These are phyloP conservation scores for Chlorella sp. DNA, from an alignment of 139 green algal species.

Conservation along the genomic window DNA sequence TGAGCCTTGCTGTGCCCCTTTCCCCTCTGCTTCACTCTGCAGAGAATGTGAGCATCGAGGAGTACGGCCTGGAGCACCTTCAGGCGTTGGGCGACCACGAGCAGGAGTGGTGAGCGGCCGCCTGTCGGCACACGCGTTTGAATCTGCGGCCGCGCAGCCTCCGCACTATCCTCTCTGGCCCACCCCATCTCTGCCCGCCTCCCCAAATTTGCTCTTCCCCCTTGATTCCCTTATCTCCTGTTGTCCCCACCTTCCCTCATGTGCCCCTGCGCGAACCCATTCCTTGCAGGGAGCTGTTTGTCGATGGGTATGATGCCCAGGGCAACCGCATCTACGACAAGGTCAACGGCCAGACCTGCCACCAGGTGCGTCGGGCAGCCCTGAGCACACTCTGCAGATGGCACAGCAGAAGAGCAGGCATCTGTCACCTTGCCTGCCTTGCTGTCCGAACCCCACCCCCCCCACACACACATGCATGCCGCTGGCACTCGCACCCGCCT, in stretches of 20 bases:
- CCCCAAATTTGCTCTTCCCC: background rate
- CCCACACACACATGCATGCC: no score
- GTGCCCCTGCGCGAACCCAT: background rate
- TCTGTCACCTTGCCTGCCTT: no score
- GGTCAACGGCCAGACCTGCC: slow-evolving; percentile 37
- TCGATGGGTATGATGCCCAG: slow-evolving; percentile 38
- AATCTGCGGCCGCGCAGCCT: background rate
- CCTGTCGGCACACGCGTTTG: background rate
- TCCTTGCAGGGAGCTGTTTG: slow-evolving; percentile 35
- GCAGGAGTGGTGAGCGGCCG: slow-evolving; percentile 20
- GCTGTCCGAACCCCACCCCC: no score
- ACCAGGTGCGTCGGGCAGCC: no score
- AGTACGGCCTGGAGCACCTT: slow-evolving; percentile 30
- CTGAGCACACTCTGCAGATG: no score
- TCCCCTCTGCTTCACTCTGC: background rate
- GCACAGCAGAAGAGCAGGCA: no score
- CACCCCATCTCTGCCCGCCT: background rate
- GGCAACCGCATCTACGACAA: slow-evolving; percentile 45
- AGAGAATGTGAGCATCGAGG: slow-evolving; percentile 26
- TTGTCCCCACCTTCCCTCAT: background rate
- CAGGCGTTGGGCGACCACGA: slow-evolving; percentile 14
- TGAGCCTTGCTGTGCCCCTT: no score
- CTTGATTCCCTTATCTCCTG: background rate
- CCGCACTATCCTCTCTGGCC: background rate
- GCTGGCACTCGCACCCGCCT: no score